A percentile compares a stretch with the other conserved stretches of the same genome.
phyloP scores from a whole-genome alignment of 2,329 filamentous ascomycete genomes.

The Myotisia sp. region DNA sequence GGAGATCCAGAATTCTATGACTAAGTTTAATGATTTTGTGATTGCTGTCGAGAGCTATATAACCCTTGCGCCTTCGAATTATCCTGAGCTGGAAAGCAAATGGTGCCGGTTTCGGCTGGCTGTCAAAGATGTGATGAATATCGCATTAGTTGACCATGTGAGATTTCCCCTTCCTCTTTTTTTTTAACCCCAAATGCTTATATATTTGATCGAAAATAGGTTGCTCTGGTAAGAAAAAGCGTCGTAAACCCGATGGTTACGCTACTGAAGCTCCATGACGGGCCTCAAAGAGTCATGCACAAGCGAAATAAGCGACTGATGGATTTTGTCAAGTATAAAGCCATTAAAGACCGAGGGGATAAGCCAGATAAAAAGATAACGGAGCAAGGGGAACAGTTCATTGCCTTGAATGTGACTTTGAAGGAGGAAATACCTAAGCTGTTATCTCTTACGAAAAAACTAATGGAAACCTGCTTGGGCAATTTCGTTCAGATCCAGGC shows the following conservation, averaged over 20 bases:
- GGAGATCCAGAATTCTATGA: constrained; percentile 65
- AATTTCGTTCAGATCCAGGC: constrained; percentile 76
- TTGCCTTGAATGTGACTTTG: constrained; percentile 78
- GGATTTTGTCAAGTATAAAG: constrained; percentile 71
- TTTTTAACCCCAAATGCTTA: constrained; percentile 5
- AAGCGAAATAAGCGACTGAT: constrained; percentile 87
- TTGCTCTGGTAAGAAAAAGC: constrained; percentile 56
- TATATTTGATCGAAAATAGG: constrained; percentile 21
- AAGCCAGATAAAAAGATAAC: constrained; percentile 74
- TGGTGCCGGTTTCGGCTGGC: constrained; percentile 85
- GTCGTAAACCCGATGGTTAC: constrained; percentile 74
- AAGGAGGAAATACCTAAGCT: constrained; percentile 84
- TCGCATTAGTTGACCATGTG: constrained; percentile 73
- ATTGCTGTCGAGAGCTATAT: constrained; percentile 73
- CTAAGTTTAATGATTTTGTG: constrained; percentile 66
- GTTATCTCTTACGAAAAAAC: constrained; percentile 62
- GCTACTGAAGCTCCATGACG: constrained; percentile 65
- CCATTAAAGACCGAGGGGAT: constrained; percentile 64
- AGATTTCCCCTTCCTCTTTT: constrained; percentile 13
- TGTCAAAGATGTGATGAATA: constrained; percentile 70
- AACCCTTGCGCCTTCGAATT: constrained; percentile 51
- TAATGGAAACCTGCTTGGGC: constrained; percentile 68
- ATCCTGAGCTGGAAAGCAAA: constrained; percentile 80
- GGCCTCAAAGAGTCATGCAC: constrained; percentile 77
- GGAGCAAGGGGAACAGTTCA: constrained; percentile 76